A percentile compares a stretch with the other conserved stretches of the same genome.
These are phyloP conservation scores for Colletotrichum tanaceti DNA, from an alignment of 2,329 filamentous ascomycete genomes.

Conservation along the genomic window DNA sequence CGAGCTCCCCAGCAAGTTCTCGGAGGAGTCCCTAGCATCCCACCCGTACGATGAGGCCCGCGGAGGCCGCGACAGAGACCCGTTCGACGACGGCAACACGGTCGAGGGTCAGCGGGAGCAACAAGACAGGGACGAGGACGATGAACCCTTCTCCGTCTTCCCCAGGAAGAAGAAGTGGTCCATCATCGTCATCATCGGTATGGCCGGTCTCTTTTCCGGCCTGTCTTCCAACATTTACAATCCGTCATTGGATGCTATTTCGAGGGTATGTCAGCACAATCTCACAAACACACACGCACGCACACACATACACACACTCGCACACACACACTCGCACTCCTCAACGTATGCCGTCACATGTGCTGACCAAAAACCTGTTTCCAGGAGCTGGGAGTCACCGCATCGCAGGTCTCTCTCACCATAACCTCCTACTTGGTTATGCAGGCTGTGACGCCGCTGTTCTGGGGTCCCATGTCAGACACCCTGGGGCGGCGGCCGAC, in stretches of 20 bases:
- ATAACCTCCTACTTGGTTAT: constrained; percentile 62
- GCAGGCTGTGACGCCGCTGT: constrained; percentile 60
- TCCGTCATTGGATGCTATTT: constrained; percentile 56
- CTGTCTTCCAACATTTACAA: constrained; percentile 64
- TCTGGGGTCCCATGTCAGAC: constrained; percentile 63
- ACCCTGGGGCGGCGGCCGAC: constrained; percentile 57
- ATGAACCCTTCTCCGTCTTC: constrained; percentile 51
- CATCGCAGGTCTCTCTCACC: constrained; percentile 52
- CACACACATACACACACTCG: too few species aligned
- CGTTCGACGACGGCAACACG: constrained; percentile 24
- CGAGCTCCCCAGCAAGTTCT: constrained; percentile 12
- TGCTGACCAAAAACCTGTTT: not conserved
- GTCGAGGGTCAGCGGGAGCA: not conserved
- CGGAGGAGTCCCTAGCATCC: constrained; percentile 15
- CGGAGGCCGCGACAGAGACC: constrained; percentile 16
- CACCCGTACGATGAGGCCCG: constrained; percentile 21
- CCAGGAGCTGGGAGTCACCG: constrained; percentile 47
- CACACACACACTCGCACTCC: too few species aligned
- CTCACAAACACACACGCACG: too few species aligned
- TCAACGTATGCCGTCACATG: not conserved
- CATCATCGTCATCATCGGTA: constrained; percentile 61
- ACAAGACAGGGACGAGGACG: not conserved
- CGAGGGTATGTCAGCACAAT: constrained; percentile 44
- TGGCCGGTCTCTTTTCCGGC: constrained; percentile 65
- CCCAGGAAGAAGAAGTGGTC: constrained; percentile 54